A percentile compares a stretch with the other conserved stretches of the same genome.
phyloP scores from a whole-genome alignment of 108 stramenopile genomes.

The Nannochloropsis oceanica region DNA sequence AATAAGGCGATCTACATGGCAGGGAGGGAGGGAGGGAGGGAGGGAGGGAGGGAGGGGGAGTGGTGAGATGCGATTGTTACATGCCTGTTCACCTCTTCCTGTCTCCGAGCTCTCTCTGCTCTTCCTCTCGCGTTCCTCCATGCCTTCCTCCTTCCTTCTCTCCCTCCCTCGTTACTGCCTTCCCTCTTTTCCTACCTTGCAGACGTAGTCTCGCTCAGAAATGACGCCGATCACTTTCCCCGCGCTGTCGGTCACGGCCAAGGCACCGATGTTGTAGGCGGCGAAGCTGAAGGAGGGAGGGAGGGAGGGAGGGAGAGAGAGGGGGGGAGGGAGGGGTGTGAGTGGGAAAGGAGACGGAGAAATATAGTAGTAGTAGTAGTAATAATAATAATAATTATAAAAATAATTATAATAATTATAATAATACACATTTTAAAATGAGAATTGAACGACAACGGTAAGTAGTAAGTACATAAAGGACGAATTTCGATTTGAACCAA shows the following conservation, averaged over 20 bases:
- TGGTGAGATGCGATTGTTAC: not conserved
- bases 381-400: too few relatives aligned
- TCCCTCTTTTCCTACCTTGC: too few relatives aligned
- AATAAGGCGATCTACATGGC: slow-evolving; percentile 74
- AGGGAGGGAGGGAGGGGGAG: too few relatives aligned
- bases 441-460: too few relatives aligned
- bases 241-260: slow-evolving; percentile 45
- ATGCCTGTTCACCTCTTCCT: not conserved
- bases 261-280: slow-evolving; percentile 73
- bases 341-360: not conserved
- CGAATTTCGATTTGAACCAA: not conserved
- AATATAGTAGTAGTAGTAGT: too few relatives aligned
- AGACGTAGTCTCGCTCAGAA: slow-evolving; percentile 72
- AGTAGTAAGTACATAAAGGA: too few relatives aligned
- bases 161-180: too few relatives aligned
- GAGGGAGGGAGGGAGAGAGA: not conserved
- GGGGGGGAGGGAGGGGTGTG: not conserved
- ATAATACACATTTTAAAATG: too few relatives aligned
- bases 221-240: slow-evolving; percentile 60
- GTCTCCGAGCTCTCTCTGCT: not conserved
- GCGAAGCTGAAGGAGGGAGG: slow-evolving; percentile 35
- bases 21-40: too few relatives aligned
- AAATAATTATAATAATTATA: too few relatives aligned
- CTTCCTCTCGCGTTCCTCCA: not conserved
- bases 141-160: not conserved